phyloP scores from a whole-genome alignment of 2,329 filamentous ascomycete genomes.

The Botrytis fragariae region DNA sequence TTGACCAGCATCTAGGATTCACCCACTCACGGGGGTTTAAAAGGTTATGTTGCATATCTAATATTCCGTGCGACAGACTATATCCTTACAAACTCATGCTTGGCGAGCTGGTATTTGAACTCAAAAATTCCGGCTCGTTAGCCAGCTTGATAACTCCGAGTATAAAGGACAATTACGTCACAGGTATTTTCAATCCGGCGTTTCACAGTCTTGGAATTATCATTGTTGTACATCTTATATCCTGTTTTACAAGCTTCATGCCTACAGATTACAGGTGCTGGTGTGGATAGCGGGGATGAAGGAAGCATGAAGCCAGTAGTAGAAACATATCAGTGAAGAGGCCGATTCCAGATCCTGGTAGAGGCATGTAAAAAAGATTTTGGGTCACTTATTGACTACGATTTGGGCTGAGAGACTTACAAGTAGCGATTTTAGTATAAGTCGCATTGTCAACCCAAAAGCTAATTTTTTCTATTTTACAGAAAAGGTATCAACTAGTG shows the following conservation, averaged over 20 bases:
- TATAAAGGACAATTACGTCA: no score
- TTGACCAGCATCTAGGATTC: not conserved
- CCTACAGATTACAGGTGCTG: not conserved
- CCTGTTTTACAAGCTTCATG: not conserved
- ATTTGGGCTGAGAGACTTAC: no score
- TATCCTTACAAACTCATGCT: not conserved
- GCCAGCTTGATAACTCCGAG: not conserved
- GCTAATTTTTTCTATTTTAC: not conserved
- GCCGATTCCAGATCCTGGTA: not conserved
- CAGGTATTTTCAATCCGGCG: no score
- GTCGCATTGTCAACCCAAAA: accelerated
- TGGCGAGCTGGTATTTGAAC: no score
- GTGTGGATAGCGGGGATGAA: not conserved
- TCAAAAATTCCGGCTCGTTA: not conserved
- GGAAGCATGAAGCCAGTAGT: not conserved
- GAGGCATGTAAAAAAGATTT: not conserved
- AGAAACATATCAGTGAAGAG: not conserved
- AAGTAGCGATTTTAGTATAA: not conserved
- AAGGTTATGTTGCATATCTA: not conserved
- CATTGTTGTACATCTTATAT: not conserved
- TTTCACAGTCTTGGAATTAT: not conserved
- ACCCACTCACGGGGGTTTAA: not conserved
- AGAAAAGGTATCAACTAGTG: not conserved
- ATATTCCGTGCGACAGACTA: not conserved
- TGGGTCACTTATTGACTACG: not conserved